Conservation (phyloP, 257 asterid genomes). For the Lycium ferocissimum region DNA sequence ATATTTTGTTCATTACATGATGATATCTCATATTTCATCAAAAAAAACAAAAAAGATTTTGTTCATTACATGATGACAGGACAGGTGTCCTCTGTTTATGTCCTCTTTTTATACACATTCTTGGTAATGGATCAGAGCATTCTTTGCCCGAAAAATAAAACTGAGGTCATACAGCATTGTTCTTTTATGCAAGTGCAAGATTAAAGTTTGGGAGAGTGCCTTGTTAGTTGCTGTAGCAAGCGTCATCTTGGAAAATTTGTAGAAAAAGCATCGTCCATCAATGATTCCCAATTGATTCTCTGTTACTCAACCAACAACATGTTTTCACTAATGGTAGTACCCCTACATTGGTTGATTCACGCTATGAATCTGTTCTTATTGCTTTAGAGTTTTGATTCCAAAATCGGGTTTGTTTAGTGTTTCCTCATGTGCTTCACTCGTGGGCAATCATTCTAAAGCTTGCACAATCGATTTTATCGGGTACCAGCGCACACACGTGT, state of each 20-base stretch:
- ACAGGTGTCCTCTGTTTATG: neutral
- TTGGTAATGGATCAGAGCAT: neutral
- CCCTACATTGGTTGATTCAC: constrained; percentile 13
- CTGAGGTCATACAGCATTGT: neutral
- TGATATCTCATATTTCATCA: constrained; percentile 13
- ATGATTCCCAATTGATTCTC: neutral
- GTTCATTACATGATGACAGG: neutral
- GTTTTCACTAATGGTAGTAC: neutral
- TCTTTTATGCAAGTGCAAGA: neutral
- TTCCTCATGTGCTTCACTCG: neutral
- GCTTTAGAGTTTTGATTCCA: neutral
- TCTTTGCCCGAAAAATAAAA: neutral
- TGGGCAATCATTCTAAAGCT: neutral
- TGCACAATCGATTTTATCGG: neutral
- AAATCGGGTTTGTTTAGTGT: neutral
- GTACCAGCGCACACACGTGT: neutral
- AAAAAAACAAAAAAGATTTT: neutral
- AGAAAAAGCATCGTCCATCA: neutral
- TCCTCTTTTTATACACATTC: neutral
- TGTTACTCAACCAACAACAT: neutral
- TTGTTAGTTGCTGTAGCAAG: neutral
- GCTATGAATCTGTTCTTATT: neutral
- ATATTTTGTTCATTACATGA: neutral
- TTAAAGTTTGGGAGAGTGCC: neutral
- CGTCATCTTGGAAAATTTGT: neutral